phyloP scores from a whole-genome alignment of 371 early-diverging fungal species.

The Mortierella polycephala region DNA sequence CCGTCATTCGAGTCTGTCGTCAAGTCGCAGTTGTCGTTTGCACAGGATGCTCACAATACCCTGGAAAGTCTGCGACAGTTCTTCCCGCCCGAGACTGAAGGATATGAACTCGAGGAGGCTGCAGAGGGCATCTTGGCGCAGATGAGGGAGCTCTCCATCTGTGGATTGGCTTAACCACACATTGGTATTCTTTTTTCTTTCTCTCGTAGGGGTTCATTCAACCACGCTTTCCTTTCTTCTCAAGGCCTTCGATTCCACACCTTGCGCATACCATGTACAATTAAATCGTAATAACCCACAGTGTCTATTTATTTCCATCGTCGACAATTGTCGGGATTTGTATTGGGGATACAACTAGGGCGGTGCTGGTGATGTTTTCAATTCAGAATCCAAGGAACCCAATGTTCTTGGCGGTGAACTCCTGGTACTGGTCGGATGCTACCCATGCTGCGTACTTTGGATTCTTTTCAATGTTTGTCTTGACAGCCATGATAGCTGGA shows the following conservation, averaged over 20 bases:
- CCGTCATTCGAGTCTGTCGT: constrained; percentile 93
- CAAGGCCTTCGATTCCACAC: not conserved
- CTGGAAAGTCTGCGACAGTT: constrained; percentile 62
- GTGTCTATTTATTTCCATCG: too few relatives aligned
- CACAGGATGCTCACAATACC: constrained; percentile 77
- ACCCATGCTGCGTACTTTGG: constrained; percentile 30
- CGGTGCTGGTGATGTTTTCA: too few relatives aligned
- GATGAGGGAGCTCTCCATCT: constrained; percentile 90
- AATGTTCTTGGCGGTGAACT: constrained; percentile 14
- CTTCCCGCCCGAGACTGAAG: constrained; percentile 26
- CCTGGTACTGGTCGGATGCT: constrained; percentile 31
- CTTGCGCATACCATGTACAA: not conserved
- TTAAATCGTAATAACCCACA: too few relatives aligned
- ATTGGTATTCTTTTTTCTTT: too few relatives aligned
- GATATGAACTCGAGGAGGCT: constrained; percentile 66
- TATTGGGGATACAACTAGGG: too few relatives aligned
- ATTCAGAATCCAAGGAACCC: constrained; percentile 31
- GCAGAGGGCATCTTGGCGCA: constrained; percentile 86
- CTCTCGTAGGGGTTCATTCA: too few relatives aligned
- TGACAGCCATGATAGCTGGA: constrained; percentile 39
- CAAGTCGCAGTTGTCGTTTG: constrained; percentile 87
- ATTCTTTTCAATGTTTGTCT: constrained; percentile 23
- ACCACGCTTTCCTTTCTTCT: too few relatives aligned
- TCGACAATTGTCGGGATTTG: too few relatives aligned
- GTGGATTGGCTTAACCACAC: constrained; percentile 61